Percentiles rank a stretch among this genome's conserved stretches.
These are phyloP conservation scores for Pestalotiopsis sp. DNA, from an alignment of 2,329 filamentous ascomycete species.

Conservation along the genomic window DNA sequence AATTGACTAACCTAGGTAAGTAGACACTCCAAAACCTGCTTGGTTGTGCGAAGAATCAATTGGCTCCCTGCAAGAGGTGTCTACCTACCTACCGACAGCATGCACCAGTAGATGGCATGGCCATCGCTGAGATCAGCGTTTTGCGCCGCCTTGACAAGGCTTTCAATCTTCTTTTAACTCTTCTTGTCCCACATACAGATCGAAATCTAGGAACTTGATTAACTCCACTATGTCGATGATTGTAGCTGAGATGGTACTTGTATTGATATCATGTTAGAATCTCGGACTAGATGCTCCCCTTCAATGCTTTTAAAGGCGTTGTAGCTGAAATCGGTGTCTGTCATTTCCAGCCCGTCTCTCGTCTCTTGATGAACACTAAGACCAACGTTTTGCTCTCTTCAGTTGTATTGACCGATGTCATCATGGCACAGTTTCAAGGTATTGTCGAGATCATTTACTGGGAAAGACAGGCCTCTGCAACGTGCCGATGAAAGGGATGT, in stretches of 20 bases:
- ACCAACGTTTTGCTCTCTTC: not conserved
- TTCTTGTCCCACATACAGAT: not conserved
- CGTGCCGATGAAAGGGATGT: too few species aligned
- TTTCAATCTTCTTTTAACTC: not conserved
- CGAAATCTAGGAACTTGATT: not conserved
- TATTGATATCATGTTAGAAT: too few species aligned
- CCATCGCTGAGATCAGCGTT: not conserved
- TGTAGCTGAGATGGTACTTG: too few species aligned
- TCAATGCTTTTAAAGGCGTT: too few species aligned
- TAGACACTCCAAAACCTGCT: too few species aligned
- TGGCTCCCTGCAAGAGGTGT: not conserved
- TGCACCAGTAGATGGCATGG: not conserved
- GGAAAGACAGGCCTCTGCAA: too few species aligned
- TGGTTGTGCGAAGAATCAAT: not conserved
- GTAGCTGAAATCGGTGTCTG: too few species aligned
- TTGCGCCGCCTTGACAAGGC: not conserved
- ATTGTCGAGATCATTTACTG: too few species aligned
- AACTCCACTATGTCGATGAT: not conserved
- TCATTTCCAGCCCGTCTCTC: too few species aligned
- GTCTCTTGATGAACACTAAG: not conserved
- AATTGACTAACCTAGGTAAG: too few species aligned
- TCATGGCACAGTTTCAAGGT: too few species aligned
- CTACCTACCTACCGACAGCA: not conserved
- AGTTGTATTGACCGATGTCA: not conserved
- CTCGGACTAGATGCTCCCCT: too few species aligned